phyloP scores from a whole-genome alignment of 164 flowering plant species.

The Stephania yunnanensis region DNA sequence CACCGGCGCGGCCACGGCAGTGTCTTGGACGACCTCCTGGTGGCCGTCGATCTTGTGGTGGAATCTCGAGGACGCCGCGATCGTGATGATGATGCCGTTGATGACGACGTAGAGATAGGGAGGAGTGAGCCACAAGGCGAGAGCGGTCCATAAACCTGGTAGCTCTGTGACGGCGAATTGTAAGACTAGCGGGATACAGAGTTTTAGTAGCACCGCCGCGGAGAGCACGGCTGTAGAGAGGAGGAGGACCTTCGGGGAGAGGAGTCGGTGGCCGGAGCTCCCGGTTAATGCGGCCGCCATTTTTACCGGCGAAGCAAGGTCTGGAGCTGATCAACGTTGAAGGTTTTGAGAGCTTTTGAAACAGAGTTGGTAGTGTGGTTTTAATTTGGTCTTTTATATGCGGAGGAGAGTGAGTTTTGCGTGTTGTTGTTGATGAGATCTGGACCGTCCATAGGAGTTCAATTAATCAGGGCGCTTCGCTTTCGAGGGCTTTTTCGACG shows the following conservation, averaged over 20 bases:
- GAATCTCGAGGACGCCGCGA: constrained; percentile 71
- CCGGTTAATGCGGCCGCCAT: background rate
- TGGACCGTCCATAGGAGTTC: background rate
- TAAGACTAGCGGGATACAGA: constrained; percentile 31
- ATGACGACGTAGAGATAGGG: constrained; percentile 76
- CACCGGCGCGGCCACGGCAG: background rate
- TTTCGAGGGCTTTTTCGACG: background rate
- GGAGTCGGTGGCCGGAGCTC: constrained; percentile 16
- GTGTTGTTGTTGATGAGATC: background rate
- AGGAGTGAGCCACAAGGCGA: constrained; percentile 55
- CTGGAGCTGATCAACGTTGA: background rate
- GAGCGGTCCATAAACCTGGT: constrained; percentile 40
- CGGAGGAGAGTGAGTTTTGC: background rate
- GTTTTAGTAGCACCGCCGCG: constrained; percentile 38
- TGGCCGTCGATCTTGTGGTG: constrained; percentile 10
- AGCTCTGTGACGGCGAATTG: constrained; percentile 33
- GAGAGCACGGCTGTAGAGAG: constrained; percentile 43
- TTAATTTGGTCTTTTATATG: background rate
- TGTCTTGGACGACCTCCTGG: background rate
- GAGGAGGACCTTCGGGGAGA: constrained; percentile 31
- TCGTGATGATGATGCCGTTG: constrained; percentile 73
- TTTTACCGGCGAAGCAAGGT: background rate
- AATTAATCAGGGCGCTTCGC: background rate
- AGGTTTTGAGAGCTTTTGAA: background rate
- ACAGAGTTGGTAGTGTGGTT: background rate